Base-by-base conservation (phyloP, 768 basidiomycete genomes). In the Tricholoma terreum region DNA sequence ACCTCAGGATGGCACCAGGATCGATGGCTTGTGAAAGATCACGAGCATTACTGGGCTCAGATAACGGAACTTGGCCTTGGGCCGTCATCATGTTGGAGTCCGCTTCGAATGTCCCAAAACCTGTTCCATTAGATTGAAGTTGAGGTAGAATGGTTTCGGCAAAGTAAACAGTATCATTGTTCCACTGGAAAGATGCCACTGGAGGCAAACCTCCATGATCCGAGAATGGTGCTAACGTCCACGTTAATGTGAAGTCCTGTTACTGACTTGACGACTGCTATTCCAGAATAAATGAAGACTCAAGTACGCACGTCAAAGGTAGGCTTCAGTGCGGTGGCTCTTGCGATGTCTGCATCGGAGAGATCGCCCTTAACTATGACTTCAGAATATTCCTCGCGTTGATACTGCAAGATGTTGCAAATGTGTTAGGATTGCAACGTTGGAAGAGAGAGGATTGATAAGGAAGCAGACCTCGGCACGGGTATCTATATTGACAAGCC, bases 181-280 rank as follows among this genome's bases (percentile, higher is more conserved):
- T 56, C 69, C 68, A 76, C 7, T 33, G 36, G 40, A 76, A 69
- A 0, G 69, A 70, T n/a, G 73, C 65, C 3, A 66, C 66, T 7
- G 73, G 58, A 12, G 75, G 76, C 19, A 74, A 60, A 3, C 67
- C 66, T 30, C 71, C 72, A 40, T 72, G 70, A 8, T 61, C 63
- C 0, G 74, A 73, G 56, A 73, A 75, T 2, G 75, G 74, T 2
- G 73, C 61, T 27, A 78, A 55, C 5, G 75, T 76, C 76, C 77
- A 78, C 12, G 75, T 76, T 6, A 75, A 53, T 11, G 62, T 53
- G 33, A 58, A 72, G 51, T 71, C 61, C 77, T 78, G 58, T 27
- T 27, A 27, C 22, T 14, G 34, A 24, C 6, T 31, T 52, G n/a
- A n/a, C n/a, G 4, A 46, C 34, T 42, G 24, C 15, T 21, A 36